Percentiles rank a stretch among this genome's conserved stretches.
Conservation (phyloP, 306 rosid genomes). For the Ammopiptanthus mongolicus region DNA sequence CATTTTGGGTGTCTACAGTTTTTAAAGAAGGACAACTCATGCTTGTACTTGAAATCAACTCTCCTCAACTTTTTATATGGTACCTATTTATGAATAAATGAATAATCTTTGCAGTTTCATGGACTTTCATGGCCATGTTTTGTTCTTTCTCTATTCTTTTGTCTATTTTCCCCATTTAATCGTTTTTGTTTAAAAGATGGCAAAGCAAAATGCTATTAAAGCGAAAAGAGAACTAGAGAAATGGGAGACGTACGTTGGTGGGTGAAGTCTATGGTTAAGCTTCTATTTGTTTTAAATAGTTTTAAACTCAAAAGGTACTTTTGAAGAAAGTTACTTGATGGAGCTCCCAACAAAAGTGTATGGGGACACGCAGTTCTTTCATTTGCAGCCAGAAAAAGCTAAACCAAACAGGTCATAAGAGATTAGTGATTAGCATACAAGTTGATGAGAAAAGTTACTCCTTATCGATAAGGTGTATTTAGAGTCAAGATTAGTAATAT, state of each 20-base stretch:
- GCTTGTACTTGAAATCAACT: constrained; percentile 3
- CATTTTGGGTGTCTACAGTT: constrained; percentile 31
- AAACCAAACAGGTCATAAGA: no score
- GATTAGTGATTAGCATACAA: neutral
- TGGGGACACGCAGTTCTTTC: no score
- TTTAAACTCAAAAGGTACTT: no score
- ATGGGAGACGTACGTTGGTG: constrained; percentile 17
- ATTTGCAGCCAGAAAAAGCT: no score
- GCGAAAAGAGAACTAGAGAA: neutral
- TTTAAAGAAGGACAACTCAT: constrained; percentile 32
- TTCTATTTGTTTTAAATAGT: no score
- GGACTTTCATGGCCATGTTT: neutral
- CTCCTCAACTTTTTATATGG: neutral
- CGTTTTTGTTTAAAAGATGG: neutral
- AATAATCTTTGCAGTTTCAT: neutral
- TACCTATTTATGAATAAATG: neutral
- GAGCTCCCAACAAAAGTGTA: no score
- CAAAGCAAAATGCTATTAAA: neutral
- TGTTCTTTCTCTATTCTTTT: neutral
- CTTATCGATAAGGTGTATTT: constrained; percentile 18
- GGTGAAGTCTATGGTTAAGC: constrained; percentile 13
- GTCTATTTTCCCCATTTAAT: neutral
- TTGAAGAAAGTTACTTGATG: no score
- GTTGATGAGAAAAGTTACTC: constrained; percentile 38
- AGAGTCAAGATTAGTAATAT: no score